Base-by-base conservation (phyloP, 2,329 filamentous ascomycete species). In the Exserohilum turcica region DNA sequence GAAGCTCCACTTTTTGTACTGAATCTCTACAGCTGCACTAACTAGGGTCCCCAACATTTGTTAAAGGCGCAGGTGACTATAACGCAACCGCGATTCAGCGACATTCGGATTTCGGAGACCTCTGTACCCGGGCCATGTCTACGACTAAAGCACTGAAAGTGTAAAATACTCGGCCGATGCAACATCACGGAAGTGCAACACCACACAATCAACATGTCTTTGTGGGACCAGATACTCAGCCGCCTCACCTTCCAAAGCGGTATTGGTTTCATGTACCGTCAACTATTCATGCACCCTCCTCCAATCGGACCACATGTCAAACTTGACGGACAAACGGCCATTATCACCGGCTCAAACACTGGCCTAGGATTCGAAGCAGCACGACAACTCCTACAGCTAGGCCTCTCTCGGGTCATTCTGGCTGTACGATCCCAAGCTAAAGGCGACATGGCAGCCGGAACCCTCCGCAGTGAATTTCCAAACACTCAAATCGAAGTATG, bases 271-370 rank as follows among this genome's bases (percentile, higher is more conserved):
- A n/a, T 47, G n/a, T 52, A 52, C 36, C 40, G 43, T 36, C 48
- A 52, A 38, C 12, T 52, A 7, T 39, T 47, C 28, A 42, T 52
- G 36, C 42, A 48, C 16, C 29, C 43, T 28, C 43, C 43, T 21
- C 37, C 50, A 43, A 38, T 53, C 10, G 31, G 44, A 37, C 15
- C 27, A 10, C n/a, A 31, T 4, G 27, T 35, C 27, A 32, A 32
- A n/a, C 50, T 48, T 13, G 16, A 31, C 3, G 74, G 69, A 24
- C 65, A 77, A 45, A 75, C 76, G 0, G 65, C 76, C 42, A 71
- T 80, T 16, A 71, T 80, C 2, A 80, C 70, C 2, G 71, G 71
- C 6, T 48, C 60, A n/a, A 74, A 72, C 47, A 60, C 43, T 6
- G 71, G 71, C 15, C 21, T 73, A 2, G 71, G 72, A 13, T 57